Conservation (phyloP, 2,329 filamentous ascomycete genomes). For the Pseudogymnoascus sp. region DNA sequence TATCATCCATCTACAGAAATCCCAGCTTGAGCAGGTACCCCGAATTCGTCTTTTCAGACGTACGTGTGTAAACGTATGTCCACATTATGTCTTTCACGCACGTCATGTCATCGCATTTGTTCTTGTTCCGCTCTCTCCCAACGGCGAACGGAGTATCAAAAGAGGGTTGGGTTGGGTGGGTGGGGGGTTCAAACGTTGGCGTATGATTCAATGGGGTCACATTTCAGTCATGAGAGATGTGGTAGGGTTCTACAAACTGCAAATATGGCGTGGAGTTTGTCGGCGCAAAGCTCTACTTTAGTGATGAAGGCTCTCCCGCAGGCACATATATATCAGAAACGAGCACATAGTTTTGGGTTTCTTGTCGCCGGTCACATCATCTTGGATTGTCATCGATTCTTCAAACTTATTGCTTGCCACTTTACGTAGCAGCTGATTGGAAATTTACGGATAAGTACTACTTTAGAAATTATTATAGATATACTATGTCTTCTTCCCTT, state of each 20-base stretch:
- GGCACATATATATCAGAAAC: conserved; percentile 6
- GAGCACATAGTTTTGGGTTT: conserved; percentile 5
- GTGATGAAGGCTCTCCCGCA: not conserved
- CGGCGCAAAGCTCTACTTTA: not conserved
- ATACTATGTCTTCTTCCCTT: not conserved
- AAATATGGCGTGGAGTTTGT: conserved; percentile 6
- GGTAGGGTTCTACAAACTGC: not conserved
- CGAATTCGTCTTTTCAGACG: conserved; percentile 3
- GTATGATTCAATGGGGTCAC: conserved; percentile 3
- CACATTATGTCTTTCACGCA: not conserved
- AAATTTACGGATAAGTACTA: conserved; percentile 2
- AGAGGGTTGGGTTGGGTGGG: conserved; percentile 5
- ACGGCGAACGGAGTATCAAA: conserved; percentile 8
- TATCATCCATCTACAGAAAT: not conserved
- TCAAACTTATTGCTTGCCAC: not conserved
- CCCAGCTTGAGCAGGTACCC: not conserved
- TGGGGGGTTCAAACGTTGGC: not conserved
- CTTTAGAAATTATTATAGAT: conserved; percentile 4
- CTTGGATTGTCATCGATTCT: not conserved
- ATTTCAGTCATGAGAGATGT: conserved; percentile 5
- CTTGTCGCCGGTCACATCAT: not conserved
- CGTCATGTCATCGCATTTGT: conserved; percentile 5
- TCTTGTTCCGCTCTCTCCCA: conserved; percentile 5
- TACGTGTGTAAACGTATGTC: conserved; percentile 4
- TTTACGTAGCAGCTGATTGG: not conserved